Evolutionary conservation across 2,329 filamentous ascomycete species (phyloP).

Genomic region (Aspergillus sp.): DNA sequence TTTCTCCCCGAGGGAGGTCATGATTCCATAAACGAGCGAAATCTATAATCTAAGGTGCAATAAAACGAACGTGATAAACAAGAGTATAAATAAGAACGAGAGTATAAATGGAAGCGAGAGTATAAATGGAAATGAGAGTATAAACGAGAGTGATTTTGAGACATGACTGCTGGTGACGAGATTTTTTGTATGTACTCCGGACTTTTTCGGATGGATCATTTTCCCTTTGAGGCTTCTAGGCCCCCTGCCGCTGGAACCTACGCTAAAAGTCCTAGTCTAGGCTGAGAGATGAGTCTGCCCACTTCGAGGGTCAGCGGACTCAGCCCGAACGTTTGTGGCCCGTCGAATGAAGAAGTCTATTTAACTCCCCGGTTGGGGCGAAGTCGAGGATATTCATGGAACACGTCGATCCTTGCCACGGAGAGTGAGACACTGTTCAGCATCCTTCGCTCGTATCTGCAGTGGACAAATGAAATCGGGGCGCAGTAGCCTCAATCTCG

Average conservation of each 20-base stretch:
- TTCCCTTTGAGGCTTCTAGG: neutral
- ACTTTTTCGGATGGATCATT: too few relatives aligned
- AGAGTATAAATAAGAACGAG: neutral
- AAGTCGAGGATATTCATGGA: neutral
- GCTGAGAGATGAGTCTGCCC: neutral
- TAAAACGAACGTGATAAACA: neutral
- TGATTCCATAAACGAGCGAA: neutral
- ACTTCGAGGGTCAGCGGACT: neutral
- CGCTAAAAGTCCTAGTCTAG: neutral
- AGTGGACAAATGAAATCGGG: neutral
- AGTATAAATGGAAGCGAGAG: too few relatives aligned
- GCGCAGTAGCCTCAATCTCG: neutral
- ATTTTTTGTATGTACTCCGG: too few relatives aligned
- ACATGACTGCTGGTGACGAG: too few relatives aligned
- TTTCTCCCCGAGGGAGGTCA: constrained; percentile 1
- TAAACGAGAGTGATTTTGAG: too few relatives aligned
- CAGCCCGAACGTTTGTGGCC: neutral
- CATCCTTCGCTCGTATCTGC: neutral
- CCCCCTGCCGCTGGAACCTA: neutral
- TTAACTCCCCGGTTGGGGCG: neutral
- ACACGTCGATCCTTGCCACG: neutral
- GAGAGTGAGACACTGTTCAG: neutral
- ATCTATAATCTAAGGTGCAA: neutral
- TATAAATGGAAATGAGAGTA: neutral
- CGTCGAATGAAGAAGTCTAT: neutral